Percentiles rank a stretch among this genome's conserved stretches.
phyloP scores from a whole-genome alignment of 1,284 basidiomycete genomes.

The Trichosporon coremiiforme region DNA sequence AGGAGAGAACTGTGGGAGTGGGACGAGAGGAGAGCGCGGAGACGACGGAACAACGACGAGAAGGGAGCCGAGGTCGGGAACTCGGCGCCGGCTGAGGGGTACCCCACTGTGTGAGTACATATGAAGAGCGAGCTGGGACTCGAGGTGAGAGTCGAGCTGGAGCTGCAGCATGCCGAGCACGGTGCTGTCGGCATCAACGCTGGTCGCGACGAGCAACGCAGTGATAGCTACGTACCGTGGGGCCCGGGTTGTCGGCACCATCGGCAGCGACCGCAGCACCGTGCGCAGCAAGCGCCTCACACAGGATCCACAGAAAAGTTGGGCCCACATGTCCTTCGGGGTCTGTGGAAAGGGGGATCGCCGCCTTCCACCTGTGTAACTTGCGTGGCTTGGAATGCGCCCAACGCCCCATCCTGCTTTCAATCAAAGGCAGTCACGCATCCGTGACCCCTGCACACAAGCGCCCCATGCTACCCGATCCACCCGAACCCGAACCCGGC shows the following conservation, averaged over 20 bases:
- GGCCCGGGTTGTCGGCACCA: no score
- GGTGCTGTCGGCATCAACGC: background rate
- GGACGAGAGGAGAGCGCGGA: background rate
- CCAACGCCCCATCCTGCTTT: no score
- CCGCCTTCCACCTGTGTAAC: no score
- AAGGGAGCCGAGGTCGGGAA: background rate
- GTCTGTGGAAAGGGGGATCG: background rate
- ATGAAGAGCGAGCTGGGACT: background rate
- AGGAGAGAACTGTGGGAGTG: background rate
- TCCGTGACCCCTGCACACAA: no score
- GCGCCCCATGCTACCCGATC: background rate
- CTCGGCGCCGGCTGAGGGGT: background rate
- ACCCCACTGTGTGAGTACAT: slow-evolving; percentile 6
- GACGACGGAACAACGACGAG: slow-evolving; percentile 4
- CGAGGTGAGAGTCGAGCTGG: no score
- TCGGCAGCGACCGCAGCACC: no score
- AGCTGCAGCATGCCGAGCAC: no score
- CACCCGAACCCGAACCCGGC: background rate
- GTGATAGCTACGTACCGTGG: no score
- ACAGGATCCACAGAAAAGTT: no score
- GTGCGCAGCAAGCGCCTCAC: no score
- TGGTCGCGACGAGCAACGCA: no score
- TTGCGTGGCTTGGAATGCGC: background rate
- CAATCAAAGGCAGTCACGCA: no score
- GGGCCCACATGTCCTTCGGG: background rate